Evolutionary conservation across 1,284 basidiomycete genomes (phyloP), one percentile per base, ranked within the genome.

Genomic region (Ustilago loliicola): DNA sequence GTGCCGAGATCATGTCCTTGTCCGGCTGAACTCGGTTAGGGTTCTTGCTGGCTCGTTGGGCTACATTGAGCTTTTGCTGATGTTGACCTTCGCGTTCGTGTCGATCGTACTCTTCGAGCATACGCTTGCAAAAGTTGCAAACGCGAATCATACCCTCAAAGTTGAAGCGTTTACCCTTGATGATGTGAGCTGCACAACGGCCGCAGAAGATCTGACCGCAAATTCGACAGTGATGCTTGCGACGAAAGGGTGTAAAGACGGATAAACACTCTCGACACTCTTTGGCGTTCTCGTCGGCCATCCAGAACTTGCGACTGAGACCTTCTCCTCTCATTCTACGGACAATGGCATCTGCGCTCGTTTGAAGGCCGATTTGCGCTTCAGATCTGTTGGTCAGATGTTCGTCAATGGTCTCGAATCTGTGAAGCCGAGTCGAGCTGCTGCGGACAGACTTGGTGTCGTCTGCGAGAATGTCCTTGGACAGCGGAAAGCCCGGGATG

Each of bases 41-140:
- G 38, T 70, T 71, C 61, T 64, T 67, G 61, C 65, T 66, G n/a
- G 73, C 70, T 19, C 70, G 66, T 27, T 73, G 75, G 1, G 66
- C 17, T 30, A 70, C 58, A 23, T 58, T 62, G 53, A 72, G 66
- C 63, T 64, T 69, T 5, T 72, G 66, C 9, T 70, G 66, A 7
- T 65, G 69, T 10, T 57, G 59, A 29, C 56, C 62, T 29, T 72
- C 64, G 51, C 57, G 62, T 34, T 80, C 77, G 54, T 73, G 79
- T 29, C 73, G 77, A 56, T 87, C 87, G 80, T 88, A 88, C 79
- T 93, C 93, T 62, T 93, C 92, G 65, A 97, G 90, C 87, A 96
- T 95, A 81, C 94, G 93, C 29, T 97, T 89, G 86, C 97, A 99
- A 23, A 97, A 89, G 83, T 98, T 97, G 88, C 96, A 98, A 13